Evolutionary conservation across 495 filamentous ascomycete genomes (phyloP), one percentile per base, ranked within the genome.

Genomic region (Xylaria palmicola): DNA sequence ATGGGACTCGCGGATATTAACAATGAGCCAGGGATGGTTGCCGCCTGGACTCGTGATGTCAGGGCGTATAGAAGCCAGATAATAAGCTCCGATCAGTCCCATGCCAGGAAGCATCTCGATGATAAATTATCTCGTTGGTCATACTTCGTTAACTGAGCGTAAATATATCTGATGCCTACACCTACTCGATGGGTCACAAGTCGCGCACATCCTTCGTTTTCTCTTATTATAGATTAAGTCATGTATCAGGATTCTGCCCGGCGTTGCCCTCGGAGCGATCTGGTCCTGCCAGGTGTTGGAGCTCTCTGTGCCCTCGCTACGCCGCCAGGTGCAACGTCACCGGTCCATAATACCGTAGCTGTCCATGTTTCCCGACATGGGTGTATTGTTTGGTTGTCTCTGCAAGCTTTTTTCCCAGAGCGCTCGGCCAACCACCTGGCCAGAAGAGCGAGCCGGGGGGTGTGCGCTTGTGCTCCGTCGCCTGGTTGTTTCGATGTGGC

Each of bases 401-500:
- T 50, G 24, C 29, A 59, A 27, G 44, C 45, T 37, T 20, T 12
- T 49, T 13, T 39, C n/a, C n/a, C n/a, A 27, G 20, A 39, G 29
- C 27, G 19, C 43, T 30, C 32, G 41, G 43, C 55, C 55, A 58
- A 58, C 55, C 55, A 58, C 15, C 41, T 4, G 4, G 19, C 30
- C 10, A 58, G 55, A 39, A 37, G 20, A 58, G 41, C 15, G 43
- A 39, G 30, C 43, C 36, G 45, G 45, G 44, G 51, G 30, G 29
- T 10, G 39, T 26, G 48, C 58, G 20, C 6, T 53, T 54, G 58
- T 54, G 27, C 56, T 32, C 45, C 32, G 24, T 37, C 36, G 58
- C 17, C 48, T 45, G 37, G 26, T 24, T 37, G 27, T 20, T 24
- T 50, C 30, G 37, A 61, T 48, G 50, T 44, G 39, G 50, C 29